Evolutionary conservation across 345 rosid genomes (phyloP).

Genomic region (Ricinus communis): DNA sequence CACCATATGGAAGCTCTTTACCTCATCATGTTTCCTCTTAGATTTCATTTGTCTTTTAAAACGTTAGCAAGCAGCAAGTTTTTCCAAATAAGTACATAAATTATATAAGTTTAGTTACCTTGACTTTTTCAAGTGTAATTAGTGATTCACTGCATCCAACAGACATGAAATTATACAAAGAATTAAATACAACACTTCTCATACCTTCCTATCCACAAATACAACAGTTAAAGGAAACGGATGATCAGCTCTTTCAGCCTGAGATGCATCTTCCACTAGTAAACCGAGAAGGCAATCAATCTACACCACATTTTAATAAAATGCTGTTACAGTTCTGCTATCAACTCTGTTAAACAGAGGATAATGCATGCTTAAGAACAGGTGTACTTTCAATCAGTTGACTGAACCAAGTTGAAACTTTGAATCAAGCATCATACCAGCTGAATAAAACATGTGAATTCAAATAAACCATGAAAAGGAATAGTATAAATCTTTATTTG

Average conservation of each 20-base stretch:
- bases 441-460: not conserved
- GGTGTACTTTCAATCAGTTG: not conserved
- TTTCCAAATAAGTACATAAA: not conserved
- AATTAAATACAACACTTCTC: not conserved
- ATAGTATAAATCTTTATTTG: not conserved
- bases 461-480: not conserved
- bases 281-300: constrained; percentile 39
- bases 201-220: constrained; percentile 46
- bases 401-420: no score
- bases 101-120: not conserved
- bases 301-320: constrained; percentile 23
- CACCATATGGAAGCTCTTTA: no score
- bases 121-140: not conserved
- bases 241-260: constrained; percentile 35
- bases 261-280: constrained; percentile 36
- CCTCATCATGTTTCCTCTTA: no score
- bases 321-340: constrained; percentile 2
- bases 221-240: constrained; percentile 42
- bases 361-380: not conserved
- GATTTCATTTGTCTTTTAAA: no score
- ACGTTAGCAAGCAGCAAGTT: no score
- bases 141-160: not conserved
- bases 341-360: not conserved
- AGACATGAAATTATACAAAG: not conserved
- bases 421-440: not conserved